Evolutionary conservation across 441 rosid genomes (phyloP).

Genomic region (Jatropha podagrica): DNA sequence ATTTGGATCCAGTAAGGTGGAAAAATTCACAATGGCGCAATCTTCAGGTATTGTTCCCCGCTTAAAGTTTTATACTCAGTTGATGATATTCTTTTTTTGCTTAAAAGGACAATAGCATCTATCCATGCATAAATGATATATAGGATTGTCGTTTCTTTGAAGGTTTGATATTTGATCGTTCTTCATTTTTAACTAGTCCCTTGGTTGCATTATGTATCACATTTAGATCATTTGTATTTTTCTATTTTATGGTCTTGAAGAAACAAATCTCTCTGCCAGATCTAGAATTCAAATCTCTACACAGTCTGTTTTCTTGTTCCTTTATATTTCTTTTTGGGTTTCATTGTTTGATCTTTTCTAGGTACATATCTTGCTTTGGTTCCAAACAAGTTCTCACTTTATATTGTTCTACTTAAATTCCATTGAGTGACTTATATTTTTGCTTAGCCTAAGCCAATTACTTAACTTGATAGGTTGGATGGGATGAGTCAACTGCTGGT

Average conservation of each 20-base stretch:
- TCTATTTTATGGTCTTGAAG: neutral
- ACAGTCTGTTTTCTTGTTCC: neutral
- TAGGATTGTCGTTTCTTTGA: neutral
- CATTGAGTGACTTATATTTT: neutral
- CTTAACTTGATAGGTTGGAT: constrained; percentile 62
- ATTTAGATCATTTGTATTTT: neutral
- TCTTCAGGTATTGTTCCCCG: constrained; percentile 67
- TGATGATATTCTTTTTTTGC: neutral
- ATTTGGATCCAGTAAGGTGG: constrained; percentile 87
- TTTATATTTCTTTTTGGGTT: neutral
- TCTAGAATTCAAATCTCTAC: neutral
- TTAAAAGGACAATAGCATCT: neutral
- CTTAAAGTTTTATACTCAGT: neutral
- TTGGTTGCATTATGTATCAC: neutral
- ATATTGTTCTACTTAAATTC: neutral
- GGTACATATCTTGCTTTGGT: neutral
- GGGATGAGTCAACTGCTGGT: constrained; percentile 97
- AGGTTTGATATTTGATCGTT: too few species aligned
- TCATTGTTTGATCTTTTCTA: neutral
- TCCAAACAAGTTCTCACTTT: neutral
- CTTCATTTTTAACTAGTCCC: neutral
- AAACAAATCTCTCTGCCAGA: neutral
- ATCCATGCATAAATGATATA: neutral
- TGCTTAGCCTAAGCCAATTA: neutral
- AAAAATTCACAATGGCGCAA: constrained; percentile 96